A percentile compares a stretch with the other conserved stretches of the same genome.
Evolutionary conservation across 2,329 filamentous ascomycete genomes (phyloP).

Genomic region (Davidsoniella eucalypti): DNA sequence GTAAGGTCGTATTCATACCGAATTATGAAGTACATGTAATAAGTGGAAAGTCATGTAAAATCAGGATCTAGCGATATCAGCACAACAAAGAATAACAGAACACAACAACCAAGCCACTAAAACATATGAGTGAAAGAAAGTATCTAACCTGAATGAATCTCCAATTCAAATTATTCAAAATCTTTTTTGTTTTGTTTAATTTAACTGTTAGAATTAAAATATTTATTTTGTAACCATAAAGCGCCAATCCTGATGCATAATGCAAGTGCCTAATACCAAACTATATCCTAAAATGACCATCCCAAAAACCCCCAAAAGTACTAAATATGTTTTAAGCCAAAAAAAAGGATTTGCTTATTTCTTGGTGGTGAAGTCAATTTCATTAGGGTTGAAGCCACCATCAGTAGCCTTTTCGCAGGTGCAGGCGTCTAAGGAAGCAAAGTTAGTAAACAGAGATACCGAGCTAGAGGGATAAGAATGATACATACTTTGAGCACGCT

Average conservation of each 20-base stretch:
- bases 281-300: background rate
- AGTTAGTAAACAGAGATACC: slow-evolving; percentile 10
- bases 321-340: background rate
- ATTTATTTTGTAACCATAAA: too few species aligned
- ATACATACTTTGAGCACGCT: slow-evolving; percentile 49
- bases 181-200: too few species aligned
- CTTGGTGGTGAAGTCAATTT: slow-evolving; percentile 78
- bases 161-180: too few species aligned
- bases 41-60: too few species aligned
- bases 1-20: too few species aligned
- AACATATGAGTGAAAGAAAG: too few species aligned
- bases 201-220: too few species aligned
- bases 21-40: too few species aligned
- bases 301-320: background rate
- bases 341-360: slow-evolving; percentile 20
- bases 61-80: too few species aligned
- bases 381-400: slow-evolving; percentile 47
- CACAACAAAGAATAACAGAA: too few species aligned
- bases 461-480: background rate
- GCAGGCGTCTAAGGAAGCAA: slow-evolving; percentile 38
- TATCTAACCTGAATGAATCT: too few species aligned
- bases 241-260: slow-evolving; percentile 1
- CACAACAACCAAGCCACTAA: too few species aligned
- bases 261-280: background rate
- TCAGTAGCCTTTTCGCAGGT: slow-evolving; percentile 65